Evolutionary conservation across 2,329 filamentous ascomycete species (phyloP), one percentile per base, ranked within the genome.

Genomic region (Claviceps sp.): DNA sequence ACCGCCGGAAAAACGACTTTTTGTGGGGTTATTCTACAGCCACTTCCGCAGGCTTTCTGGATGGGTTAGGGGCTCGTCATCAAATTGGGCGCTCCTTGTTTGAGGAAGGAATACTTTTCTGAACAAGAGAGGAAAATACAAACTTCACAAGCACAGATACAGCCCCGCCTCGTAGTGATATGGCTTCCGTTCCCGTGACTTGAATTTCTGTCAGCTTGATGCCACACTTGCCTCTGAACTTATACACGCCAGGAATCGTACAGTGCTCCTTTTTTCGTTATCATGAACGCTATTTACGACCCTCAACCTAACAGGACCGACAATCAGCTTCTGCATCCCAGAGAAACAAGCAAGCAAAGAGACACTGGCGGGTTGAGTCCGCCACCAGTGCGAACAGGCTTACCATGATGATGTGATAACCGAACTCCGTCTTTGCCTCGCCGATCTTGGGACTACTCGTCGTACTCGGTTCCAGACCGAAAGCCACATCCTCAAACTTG

Each of bases 331-430:
- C 6, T 4, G 5, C 19, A 4, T 17, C 34, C 22, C 34, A 16
- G 24, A 16, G 10, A 30, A 45, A 41, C 38, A 42, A 16, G 10
- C 26, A 38, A 11, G 16, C 10, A 11, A 24, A 41, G 13, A 6
- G 8, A 42, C 40, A 8, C 40, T 3, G 5, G 14, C 13, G 2
- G 8, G 10, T 34, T 34, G 30, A 34, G 30, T 30, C 10, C 8
- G 10, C 30, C 30, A 2, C 10, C 30, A 11, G 19, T 16, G 42
- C 42, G 26, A 26, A 22, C 24, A 47, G 14, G 60, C 68, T 51
- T 55, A 89, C 85, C 81, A 89, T 88, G 57, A 90, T 80, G 57
- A 90, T 81, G 65, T 90, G 86, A 70, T 89, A 89, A 1, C 86
- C 87, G 68, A 86, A 84, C 1, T 72, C 74, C 1, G 86, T 89